phyloP scores from a whole-genome alignment of 2,329 filamentous ascomycete species.

The Aspergillus quadrilineatus region DNA sequence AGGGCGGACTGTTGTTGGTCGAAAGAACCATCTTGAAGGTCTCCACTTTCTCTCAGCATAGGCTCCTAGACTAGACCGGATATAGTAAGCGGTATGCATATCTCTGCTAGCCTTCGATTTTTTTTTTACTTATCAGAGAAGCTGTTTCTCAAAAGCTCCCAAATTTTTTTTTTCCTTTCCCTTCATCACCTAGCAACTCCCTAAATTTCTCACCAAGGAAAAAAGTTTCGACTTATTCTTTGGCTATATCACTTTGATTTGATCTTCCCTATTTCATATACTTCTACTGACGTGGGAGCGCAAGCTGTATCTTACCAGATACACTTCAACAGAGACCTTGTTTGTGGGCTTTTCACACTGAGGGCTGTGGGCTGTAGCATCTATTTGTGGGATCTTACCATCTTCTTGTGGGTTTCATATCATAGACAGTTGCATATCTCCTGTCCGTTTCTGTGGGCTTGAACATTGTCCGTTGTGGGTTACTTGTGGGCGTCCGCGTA shows the following conservation, averaged over 20 bases:
- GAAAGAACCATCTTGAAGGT: constrained; percentile 16
- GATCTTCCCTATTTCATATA: constrained; percentile 20
- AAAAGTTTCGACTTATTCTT: constrained; percentile 8
- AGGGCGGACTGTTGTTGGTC: background rate
- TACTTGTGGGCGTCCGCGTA: constrained; percentile 40
- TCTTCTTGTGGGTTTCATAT: constrained; percentile 41
- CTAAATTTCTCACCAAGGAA: constrained; percentile 12
- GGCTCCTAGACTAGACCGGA: constrained; percentile 22
- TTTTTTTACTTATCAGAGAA: constrained; percentile 34
- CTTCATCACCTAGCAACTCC: constrained; percentile 13
- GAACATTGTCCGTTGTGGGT: constrained; percentile 43
- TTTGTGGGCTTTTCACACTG: constrained; percentile 42
- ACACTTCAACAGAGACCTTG: constrained; percentile 39
- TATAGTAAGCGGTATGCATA: constrained; percentile 27
- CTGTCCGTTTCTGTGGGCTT: constrained; percentile 47
- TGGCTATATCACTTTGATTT: constrained; percentile 19
- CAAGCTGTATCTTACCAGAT: constrained; percentile 35
- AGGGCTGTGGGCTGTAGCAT: constrained; percentile 45
- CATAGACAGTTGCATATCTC: constrained; percentile 41
- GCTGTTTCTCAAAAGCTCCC: constrained; percentile 22
- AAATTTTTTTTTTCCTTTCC: constrained; percentile 22
- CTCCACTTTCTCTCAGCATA: constrained; percentile 21
- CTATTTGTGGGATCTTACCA: constrained; percentile 43
- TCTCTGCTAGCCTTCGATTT: constrained; percentile 35
- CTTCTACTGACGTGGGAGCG: constrained; percentile 34